phyloP scores from a whole-genome alignment of 2,329 filamentous ascomycete genomes.

The Fusarium sp. region DNA sequence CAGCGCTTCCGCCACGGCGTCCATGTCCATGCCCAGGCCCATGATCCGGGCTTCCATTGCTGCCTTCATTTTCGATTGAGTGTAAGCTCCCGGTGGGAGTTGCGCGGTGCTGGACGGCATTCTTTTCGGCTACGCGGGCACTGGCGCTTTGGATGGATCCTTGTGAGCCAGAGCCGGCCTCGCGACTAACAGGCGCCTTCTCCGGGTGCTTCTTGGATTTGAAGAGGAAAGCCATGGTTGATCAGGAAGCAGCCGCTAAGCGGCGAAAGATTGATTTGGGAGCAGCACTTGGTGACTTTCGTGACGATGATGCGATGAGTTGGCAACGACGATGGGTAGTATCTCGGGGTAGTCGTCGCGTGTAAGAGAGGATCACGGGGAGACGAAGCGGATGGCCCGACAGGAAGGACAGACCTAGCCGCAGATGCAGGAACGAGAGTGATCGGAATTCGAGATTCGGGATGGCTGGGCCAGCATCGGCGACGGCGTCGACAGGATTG shows the following conservation, averaged over 20 bases:
- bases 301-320: constrained; percentile 13
- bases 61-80: constrained; percentile 72
- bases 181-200: constrained; percentile 67
- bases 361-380: constrained; percentile 34
- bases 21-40: constrained; percentile 56
- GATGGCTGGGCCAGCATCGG: constrained; percentile 61
- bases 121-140: constrained; percentile 65
- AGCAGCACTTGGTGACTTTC: constrained; percentile 30
- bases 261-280: constrained; percentile 43
- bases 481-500: constrained; percentile 39
- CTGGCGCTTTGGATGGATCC: constrained; percentile 63
- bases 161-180: constrained; percentile 60
- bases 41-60: constrained; percentile 74
- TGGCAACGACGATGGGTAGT: constrained; percentile 13
- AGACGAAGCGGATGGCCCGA: constrained; percentile 21
- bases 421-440: constrained; percentile 47
- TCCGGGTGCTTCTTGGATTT: constrained; percentile 84
- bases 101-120: constrained; percentile 64
- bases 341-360: constrained; percentile 33
- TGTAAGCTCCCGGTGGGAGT: constrained; percentile 84
- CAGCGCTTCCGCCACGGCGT: constrained; percentile 64
- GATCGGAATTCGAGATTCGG: constrained; percentile 52
- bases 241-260: constrained; percentile 53
- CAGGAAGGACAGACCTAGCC: constrained; percentile 40
- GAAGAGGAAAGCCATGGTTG: constrained; percentile 83